A percentile compares a stretch with the other conserved stretches of the same genome.
phyloP scores from a whole-genome alignment of 352 stramenopile species.

The Pythium rishiriense region DNA sequence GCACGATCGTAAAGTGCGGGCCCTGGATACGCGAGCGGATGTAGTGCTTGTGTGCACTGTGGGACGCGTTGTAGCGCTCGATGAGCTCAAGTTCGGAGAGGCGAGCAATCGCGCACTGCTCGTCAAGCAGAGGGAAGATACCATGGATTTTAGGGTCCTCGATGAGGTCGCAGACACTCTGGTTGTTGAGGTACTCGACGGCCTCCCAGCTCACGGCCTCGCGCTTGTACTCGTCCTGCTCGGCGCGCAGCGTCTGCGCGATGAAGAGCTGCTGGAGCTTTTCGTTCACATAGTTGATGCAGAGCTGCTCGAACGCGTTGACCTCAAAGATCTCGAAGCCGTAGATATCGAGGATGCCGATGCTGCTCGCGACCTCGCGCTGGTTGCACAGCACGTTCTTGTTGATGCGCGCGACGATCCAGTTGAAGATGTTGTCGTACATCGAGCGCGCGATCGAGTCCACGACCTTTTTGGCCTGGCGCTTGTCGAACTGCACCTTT shows the following conservation, averaged over 20 bases:
- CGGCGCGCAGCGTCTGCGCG: constrained; percentile 74
- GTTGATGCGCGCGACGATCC: constrained; percentile 88
- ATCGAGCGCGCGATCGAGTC: constrained; percentile 85
- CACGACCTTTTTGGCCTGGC: constrained; percentile 79
- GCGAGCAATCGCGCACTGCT: constrained; percentile 74
- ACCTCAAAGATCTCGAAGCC: constrained; percentile 90
- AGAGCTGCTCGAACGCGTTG: constrained; percentile 89
- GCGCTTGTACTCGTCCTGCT: constrained; percentile 78
- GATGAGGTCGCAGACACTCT: constrained; percentile 88
- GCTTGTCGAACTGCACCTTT: constrained; percentile 71
- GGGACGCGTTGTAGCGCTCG: constrained; percentile 70
- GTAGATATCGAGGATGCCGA: constrained; percentile 91
- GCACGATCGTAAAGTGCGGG: constrained; percentile 75
- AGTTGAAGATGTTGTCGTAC: constrained; percentile 91
- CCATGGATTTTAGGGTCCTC: constrained; percentile 81
- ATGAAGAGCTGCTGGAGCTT: constrained; percentile 90
- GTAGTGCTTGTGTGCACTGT: constrained; percentile 76
- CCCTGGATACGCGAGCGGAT: constrained; percentile 67
- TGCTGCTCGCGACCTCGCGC: constrained; percentile 68
- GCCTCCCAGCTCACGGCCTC: constrained; percentile 77
- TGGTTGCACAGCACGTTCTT: constrained; percentile 70
- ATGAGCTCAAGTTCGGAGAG: constrained; percentile 77
- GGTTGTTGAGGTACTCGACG: constrained; percentile 87
- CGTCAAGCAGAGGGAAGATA: constrained; percentile 81
- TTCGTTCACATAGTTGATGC: constrained; percentile 89